Conservation (phyloP, 2,329 filamentous ascomycete species). For the Metarhizium guizhouense region DNA sequence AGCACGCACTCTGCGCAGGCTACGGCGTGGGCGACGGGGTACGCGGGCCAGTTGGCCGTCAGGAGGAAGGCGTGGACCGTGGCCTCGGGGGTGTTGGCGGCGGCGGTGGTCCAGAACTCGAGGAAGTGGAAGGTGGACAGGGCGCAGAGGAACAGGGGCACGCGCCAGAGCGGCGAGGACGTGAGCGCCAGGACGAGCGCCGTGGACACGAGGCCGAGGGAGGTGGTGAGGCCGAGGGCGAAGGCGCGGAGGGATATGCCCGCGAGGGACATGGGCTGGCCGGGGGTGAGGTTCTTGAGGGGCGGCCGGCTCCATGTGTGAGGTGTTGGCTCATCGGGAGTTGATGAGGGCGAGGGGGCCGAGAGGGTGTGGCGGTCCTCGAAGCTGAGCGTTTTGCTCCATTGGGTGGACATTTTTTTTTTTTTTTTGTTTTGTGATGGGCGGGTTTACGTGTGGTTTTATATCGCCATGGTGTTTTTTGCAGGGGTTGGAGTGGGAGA, state of each 20-base stretch:
- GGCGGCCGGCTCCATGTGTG: neutral
- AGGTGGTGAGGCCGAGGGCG: slow-evolving; percentile 38
- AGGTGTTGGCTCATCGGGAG: slow-evolving; percentile 7
- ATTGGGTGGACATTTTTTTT: neutral
- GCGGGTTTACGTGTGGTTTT: neutral
- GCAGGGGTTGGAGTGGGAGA: neutral
- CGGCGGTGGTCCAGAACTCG: slow-evolving; percentile 86
- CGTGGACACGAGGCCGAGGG: slow-evolving; percentile 24
- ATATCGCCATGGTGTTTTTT: neutral
- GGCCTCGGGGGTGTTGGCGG: slow-evolving; percentile 69
- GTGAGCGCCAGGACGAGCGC: slow-evolving; percentile 25
- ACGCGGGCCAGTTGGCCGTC: slow-evolving; percentile 73
- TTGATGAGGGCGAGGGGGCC: slow-evolving; percentile 3
- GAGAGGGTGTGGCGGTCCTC: neutral
- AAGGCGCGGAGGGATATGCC: slow-evolving; percentile 52
- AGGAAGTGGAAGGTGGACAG: slow-evolving; percentile 88
- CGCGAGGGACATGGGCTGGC: slow-evolving; percentile 46
- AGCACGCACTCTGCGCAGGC: slow-evolving; percentile 67
- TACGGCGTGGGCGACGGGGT: slow-evolving; percentile 71
- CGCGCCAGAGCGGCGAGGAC: slow-evolving; percentile 46
- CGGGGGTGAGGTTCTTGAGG: slow-evolving; percentile 25
- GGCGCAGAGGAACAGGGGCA: slow-evolving; percentile 56
- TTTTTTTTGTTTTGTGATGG: neutral
- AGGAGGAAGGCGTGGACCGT: slow-evolving; percentile 72
- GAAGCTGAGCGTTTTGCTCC: neutral